Base-by-base conservation (phyloP, 1,284 basidiomycete species). In the Cerrena zonata region DNA sequence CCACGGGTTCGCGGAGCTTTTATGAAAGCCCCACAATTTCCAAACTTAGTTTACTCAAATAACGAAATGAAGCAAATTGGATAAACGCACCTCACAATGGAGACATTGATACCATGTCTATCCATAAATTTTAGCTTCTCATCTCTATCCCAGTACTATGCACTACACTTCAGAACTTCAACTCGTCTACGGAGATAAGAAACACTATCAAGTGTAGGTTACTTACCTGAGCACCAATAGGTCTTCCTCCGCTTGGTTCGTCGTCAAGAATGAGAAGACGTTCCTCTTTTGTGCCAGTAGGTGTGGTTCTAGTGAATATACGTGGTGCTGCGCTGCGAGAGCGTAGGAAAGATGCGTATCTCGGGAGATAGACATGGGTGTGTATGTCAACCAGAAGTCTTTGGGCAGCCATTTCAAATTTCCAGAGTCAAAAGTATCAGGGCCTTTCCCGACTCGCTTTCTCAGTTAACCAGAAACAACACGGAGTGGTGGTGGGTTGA, bases 1-100 rank as follows among this genome's bases (percentile, higher is more conserved):
- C 90, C 91, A 93, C 12, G 91, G 89, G 61, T 93, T 92, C 24
- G 91, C 91, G 13, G 85, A 77, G 64, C 89, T 81, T 54, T n/a
- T n/a, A n/a, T n/a, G 34, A 36, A 36, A 11, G 34, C n/a, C 34
- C n/a, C n/a, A n/a, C n/a, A n/a, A n/a, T n/a, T n/a, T n/a, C n/a
- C n/a, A n/a, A n/a, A n/a, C n/a, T n/a, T 22, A 40, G 21, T 40
- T 40, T 22, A 10, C 18, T 10, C 21, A 15, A 34, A 34, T 34
- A 34, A 7, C 7, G 7, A 34, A 15, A 34, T 34, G 15, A 7
- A 34, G 30, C n/a, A 34, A 34, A 34, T 10, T 40, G 39, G 7
- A 40, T 40, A 40, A 10, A 18, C 15, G 39, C 15, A 82, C 81
- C 81, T 84, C 45, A 86, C 79, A 24, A 86, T 70, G 2, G 84